A percentile compares a stretch with the other conserved stretches of the same genome.
Conservation (phyloP, 2,329 filamentous ascomycete genomes). For the Colletotrichum sp. region DNA sequence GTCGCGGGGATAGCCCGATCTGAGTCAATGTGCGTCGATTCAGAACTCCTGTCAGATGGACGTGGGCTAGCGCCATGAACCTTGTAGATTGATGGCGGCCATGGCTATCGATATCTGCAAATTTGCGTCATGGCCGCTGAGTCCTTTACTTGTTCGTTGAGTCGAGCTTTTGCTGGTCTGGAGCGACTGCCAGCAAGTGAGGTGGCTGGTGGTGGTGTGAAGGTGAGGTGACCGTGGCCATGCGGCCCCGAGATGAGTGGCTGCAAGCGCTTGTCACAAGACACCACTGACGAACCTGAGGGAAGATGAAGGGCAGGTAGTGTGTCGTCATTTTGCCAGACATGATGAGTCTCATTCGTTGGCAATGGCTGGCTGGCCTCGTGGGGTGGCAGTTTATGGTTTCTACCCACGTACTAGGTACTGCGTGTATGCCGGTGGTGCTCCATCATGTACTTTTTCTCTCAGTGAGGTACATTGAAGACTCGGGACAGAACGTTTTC, state of each 20-base stretch:
- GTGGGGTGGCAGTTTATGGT: neutral
- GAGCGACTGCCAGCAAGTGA: neutral
- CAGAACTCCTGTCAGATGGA: neutral
- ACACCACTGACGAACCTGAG: neutral
- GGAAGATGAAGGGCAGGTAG: neutral
- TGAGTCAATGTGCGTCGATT: neutral
- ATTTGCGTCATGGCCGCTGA: neutral
- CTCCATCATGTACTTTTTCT: neutral
- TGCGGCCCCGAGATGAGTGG: neutral
- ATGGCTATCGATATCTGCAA: neutral
- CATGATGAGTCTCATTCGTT: neutral
- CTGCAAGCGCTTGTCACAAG: neutral
- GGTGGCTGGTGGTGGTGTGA: constrained; percentile 1
- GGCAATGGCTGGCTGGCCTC: neutral
- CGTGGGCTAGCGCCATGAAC: neutral
- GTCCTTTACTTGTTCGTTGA: neutral
- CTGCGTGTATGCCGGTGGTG: neutral
- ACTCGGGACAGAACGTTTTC: neutral
- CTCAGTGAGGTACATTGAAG: neutral
- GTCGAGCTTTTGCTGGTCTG: neutral
- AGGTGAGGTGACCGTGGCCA: neutral
- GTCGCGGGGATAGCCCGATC: neutral
- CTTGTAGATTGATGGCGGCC: neutral
- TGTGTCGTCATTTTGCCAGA: constrained; percentile 4
- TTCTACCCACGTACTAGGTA: neutral